A percentile compares a stretch with the other conserved stretches of the same genome.
Conservation (phyloP, 1,284 basidiomycete species). For the Apiotrichum veenhuisii region DNA sequence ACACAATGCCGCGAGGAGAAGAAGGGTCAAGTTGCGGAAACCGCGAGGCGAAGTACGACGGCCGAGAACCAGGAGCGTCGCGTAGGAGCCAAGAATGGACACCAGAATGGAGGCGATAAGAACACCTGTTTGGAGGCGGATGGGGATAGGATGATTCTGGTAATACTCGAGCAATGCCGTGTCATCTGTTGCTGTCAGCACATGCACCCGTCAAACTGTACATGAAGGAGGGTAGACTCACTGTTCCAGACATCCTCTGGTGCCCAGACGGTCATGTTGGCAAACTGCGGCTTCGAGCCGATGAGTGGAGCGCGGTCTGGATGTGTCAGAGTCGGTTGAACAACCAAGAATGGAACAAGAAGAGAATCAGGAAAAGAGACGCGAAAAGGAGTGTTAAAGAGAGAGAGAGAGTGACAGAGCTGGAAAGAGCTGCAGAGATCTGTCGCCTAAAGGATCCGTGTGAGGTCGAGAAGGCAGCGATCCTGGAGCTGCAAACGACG, state of each 20-base stretch:
- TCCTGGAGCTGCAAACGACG: too few relatives aligned
- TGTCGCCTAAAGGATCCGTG: too few relatives aligned
- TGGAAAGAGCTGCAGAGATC: too few relatives aligned
- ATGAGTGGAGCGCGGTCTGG: neutral
- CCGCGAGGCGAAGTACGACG: constrained; percentile 51
- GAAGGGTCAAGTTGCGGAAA: constrained; percentile 48
- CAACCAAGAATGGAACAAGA: neutral
- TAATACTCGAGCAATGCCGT: constrained; percentile 47
- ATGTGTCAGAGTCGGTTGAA: neutral
- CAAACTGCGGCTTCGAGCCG: neutral
- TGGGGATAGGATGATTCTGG: constrained; percentile 42
- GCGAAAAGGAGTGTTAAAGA: too few relatives aligned
- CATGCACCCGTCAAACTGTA: too few relatives aligned
- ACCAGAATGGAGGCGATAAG: constrained; percentile 54
- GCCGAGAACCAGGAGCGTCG: constrained; percentile 52
- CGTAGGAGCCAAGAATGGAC: constrained; percentile 53
- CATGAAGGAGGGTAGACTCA: constrained; percentile 21
- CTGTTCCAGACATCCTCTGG: constrained; percentile 34
- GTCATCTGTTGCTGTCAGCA: constrained; percentile 26
- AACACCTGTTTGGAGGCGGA: constrained; percentile 49
- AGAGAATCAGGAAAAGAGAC: neutral
- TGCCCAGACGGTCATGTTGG: constrained; percentile 20
- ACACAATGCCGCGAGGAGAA: constrained; percentile 63
- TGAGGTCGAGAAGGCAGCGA: too few relatives aligned
- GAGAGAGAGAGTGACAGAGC: too few relatives aligned